Base-by-base conservation (phyloP, 345 rosid genomes). In the Citrus sinensis region DNA sequence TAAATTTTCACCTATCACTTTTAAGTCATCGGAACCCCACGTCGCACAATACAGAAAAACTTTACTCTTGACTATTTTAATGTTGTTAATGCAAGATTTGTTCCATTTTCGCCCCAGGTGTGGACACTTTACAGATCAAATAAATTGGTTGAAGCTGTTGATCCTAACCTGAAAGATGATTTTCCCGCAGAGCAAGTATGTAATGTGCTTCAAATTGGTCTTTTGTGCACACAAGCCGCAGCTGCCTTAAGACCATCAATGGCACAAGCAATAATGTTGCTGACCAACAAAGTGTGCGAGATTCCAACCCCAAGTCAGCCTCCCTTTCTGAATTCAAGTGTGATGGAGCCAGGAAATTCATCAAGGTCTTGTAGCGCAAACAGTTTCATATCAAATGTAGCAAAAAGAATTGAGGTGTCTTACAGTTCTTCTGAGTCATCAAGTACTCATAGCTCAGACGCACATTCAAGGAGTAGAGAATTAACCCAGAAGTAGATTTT, bases 141-240 rank as follows among this genome's bases (percentile, higher is more conserved):
- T 14, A 83, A 67, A 64, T 37, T 87, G 68, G 64, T 66, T 6
- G 88, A 84, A 70, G 88, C 89, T 3, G 80, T 84, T 25, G 88
- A 86, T 27, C 73, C 79, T 51, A 34, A 71, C 51, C 76, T 86
- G 60, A 69, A 46, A 67, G 78, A 66, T 30, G 86, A 87, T 29
- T 78, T 75, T 30, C 81, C 83, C 5, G 80, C 55, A 16, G 49
- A 81, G 65, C 85, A 83, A 32, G 84, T 80, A 20, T 24, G 73
- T 27, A 19, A 7, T 25, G 89, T 87, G 65, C 90, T 89, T 39
- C 92, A 74, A 72, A 82, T 87, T 4, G 90, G 90, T 20, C 82
- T 89, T n/a, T 32, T 89, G 29, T 89, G 90, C 82, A 75, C 89
- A 27, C 92, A 87, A 72, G 90, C 89, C 14, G 71, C 86, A 24